Conservation (phyloP, 2,329 filamentous ascomycete genomes). For the Hirsutella rhossiliensis region DNA sequence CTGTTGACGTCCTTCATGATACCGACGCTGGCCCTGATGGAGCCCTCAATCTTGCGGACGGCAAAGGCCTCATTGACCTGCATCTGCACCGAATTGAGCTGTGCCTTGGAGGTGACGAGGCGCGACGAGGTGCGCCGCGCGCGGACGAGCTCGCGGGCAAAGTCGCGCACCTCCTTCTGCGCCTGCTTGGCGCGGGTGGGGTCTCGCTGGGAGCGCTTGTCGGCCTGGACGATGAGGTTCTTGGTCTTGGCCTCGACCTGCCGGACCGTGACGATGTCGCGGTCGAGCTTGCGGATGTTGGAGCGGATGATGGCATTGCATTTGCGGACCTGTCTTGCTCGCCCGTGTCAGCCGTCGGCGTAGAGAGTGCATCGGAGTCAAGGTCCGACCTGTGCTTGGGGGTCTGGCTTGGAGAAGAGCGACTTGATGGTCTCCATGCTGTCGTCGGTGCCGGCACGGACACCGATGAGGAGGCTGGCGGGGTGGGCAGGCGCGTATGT, state of each 20-base stretch:
- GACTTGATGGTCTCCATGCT: constrained; percentile 78
- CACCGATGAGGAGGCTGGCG: background rate
- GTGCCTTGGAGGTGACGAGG: constrained; percentile 77
- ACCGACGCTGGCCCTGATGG: constrained; percentile 71
- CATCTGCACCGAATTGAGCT: constrained; percentile 88
- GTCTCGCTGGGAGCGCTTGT: constrained; percentile 69
- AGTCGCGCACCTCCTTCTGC: constrained; percentile 69
- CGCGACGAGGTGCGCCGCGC: constrained; percentile 64
- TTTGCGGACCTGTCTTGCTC: constrained; percentile 64
- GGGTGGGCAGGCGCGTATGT: no score
- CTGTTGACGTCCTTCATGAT: constrained; percentile 97
- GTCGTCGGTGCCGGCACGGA: constrained; percentile 5
- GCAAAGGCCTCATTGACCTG: constrained; percentile 96
- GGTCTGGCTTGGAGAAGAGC: constrained; percentile 86
- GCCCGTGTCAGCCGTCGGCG: background rate
- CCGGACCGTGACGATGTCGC: constrained; percentile 73
- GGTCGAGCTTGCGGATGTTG: constrained; percentile 89
- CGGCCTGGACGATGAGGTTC: constrained; percentile 71
- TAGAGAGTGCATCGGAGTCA: background rate
- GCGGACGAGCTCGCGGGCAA: constrained; percentile 77
- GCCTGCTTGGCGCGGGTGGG: constrained; percentile 70
- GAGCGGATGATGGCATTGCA: constrained; percentile 81
- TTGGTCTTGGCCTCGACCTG: constrained; percentile 74
- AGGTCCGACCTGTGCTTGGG: constrained; percentile 68
- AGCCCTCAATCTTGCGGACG: constrained; percentile 89